Evolutionary conservation across 352 stramenopile species (phyloP).

Genomic region (Phytophthora fragariaefolia): DNA sequence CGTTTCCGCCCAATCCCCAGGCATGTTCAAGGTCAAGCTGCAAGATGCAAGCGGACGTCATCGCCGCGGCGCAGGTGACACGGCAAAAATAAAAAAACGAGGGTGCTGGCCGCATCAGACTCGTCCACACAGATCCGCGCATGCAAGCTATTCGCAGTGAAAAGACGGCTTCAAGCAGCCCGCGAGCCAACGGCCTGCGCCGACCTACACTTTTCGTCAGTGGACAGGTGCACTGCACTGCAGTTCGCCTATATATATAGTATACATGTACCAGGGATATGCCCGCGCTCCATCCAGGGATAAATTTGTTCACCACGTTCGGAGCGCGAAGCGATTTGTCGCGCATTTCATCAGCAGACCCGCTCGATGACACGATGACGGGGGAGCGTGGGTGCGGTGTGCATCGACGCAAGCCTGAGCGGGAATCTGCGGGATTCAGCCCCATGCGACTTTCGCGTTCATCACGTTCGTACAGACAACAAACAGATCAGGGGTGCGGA

Average conservation of each 20-base stretch:
- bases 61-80: neutral
- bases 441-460: neutral
- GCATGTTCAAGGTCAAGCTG: constrained; percentile 24
- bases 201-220: constrained; percentile 10
- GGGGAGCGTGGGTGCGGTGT: neutral
- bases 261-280: too few relatives aligned
- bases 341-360: constrained; percentile 29
- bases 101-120: neutral
- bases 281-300: constrained; percentile 30
- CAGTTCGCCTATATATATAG: too few relatives aligned
- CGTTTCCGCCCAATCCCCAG: constrained; percentile 12
- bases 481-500: too few relatives aligned
- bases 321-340: constrained; percentile 8
- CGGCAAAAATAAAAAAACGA: constrained; percentile 1
- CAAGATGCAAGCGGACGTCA: constrained; percentile 27
- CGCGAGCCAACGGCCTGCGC: neutral
- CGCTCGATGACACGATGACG: constrained; percentile 30
- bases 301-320: constrained; percentile 19
- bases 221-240: too few relatives aligned
- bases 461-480: constrained; percentile 12
- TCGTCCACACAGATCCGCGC: neutral
- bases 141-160: too few relatives aligned
- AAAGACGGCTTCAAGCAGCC: neutral
- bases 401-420: neutral
- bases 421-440: neutral